A percentile compares a stretch with the other conserved stretches of the same genome.
These are phyloP conservation scores for Malus hybrid DNA, from an alignment of 331 rosid genomes.

Conservation along the genomic window DNA sequence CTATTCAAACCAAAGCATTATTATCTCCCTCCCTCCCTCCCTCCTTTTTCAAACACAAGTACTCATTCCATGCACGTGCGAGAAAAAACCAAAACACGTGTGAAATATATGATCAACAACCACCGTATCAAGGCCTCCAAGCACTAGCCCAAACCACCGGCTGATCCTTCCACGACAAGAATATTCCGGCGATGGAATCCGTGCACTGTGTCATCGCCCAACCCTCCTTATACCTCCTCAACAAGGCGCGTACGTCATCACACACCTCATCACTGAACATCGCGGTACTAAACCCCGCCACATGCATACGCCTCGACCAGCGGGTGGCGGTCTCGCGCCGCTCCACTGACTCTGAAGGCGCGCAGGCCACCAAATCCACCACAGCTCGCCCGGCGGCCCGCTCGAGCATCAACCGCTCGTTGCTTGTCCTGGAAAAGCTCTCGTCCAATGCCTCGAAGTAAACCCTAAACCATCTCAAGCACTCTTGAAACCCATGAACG, in stretches of 20 bases:
- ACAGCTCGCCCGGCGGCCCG: constrained; percentile 74
- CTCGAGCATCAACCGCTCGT: constrained; percentile 72
- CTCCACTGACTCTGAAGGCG: constrained; percentile 49
- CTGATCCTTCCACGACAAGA: constrained; percentile 78
- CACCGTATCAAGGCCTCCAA: constrained; percentile 53
- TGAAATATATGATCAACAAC: constrained; percentile 6
- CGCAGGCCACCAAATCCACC: constrained; percentile 69
- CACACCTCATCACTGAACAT: constrained; percentile 80
- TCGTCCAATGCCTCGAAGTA: constrained; percentile 83
- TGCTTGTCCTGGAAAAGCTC: constrained; percentile 64
- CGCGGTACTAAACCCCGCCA: constrained; percentile 43
- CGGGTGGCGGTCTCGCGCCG: constrained; percentile 58
- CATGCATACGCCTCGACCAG: constrained; percentile 76
- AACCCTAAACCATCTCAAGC: constrained; percentile 93
- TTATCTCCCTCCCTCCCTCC: constrained; percentile 5
- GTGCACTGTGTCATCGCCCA: constrained; percentile 76
- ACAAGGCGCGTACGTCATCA: constrained; percentile 76
- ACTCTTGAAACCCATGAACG: constrained; percentile 63
- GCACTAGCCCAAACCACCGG: constrained; percentile 98
- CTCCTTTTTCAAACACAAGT: constrained; percentile 21
- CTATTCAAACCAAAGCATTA: constrained; percentile 32
- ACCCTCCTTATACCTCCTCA: constrained; percentile 87
- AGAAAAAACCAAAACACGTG: constrained; percentile 38
- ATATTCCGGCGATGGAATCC: constrained; percentile 64
- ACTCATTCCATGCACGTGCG: constrained; percentile 34